A percentile compares a stretch with the other conserved stretches of the same genome.
These are phyloP conservation scores for Glonium stellatum DNA, from an alignment of 495 filamentous ascomycete genomes.

Conservation along the genomic window DNA sequence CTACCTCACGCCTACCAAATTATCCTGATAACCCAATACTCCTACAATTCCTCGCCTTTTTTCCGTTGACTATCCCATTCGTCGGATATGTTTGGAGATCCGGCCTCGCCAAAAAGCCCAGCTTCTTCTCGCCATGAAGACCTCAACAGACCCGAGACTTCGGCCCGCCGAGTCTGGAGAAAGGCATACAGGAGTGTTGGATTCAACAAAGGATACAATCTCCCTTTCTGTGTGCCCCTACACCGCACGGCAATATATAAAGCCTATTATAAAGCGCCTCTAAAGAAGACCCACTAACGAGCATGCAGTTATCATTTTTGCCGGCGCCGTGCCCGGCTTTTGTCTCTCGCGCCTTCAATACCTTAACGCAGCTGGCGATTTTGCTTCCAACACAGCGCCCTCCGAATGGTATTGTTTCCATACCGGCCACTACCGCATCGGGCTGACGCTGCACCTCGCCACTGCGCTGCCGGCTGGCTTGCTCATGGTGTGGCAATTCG, in stretches of 20 bases:
- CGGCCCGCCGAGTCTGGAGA: background rate
- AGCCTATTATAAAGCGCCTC: background rate
- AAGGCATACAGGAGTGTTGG: constrained; percentile 6
- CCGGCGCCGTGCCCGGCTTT: constrained; percentile 29
- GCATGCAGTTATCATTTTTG: constrained; percentile 20
- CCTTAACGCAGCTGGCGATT: constrained; percentile 34
- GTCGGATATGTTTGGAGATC: too few species aligned
- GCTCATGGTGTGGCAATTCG: constrained; percentile 45
- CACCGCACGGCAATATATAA: background rate
- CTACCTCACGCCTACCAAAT: too few species aligned
- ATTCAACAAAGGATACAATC: constrained; percentile 16
- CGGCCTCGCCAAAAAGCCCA: too few species aligned
- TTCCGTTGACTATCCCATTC: too few species aligned
- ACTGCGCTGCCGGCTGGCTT: constrained; percentile 42
- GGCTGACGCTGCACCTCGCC: constrained; percentile 45
- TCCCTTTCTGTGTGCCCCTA: constrained; percentile 11
- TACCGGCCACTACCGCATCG: constrained; percentile 35
- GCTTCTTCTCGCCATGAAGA: too few species aligned
- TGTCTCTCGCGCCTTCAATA: constrained; percentile 29
- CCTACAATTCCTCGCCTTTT: too few species aligned
- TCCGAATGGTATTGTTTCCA: constrained; percentile 47
- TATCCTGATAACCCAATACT: too few species aligned
- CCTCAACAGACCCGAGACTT: too few species aligned
- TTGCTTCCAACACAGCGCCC: constrained; percentile 29
- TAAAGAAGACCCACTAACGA: background rate